Base-by-base conservation (phyloP, 352 stramenopile species). In the Pythium scleroteichum region DNA sequence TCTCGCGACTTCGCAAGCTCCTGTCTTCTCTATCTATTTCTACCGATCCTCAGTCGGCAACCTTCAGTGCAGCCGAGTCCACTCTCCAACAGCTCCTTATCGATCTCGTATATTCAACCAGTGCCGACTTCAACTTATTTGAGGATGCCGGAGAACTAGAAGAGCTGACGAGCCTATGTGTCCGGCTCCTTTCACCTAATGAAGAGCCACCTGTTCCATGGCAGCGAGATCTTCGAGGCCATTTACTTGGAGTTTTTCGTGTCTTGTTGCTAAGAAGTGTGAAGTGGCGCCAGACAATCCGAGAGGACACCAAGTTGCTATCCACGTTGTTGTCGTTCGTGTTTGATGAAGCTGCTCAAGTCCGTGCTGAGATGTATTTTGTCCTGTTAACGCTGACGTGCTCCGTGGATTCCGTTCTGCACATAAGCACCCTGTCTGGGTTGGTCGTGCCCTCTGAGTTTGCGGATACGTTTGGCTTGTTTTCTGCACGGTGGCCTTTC, bases 311-410 rank as follows among this genome's bases (percentile, higher is more conserved):
- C 0, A 14, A 45, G 4, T 38, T 7, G n/a, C 24, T 66, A 1
- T 8, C 1, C 1, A 4, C 33, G 14, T 29, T 66, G n/a, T 46
- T 66, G 13, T 55, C 73, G 16, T 68, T 76, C n/a, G 54, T 81
- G 26, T 88, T 85, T 35, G 71, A 86, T 42, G 8, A 63, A 8
- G 66, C 60, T 0, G 41, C 66, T 2, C 65, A 22, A 0, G 71
- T 90, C 55, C 81, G 81, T 16, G 68, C 76, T 33, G 66, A 79
- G 29, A 73, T 87, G 68, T 92, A 81, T 63, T 85, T 82, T 42
- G 71, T 89, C 29, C 17, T 89, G 17, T 41, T 92, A 19, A 45
- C 84, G 24, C 49, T 92, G 42, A 84, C 78, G 12, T 88, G 82
- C 51, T 73, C 72, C 1, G 17, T 41, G 10, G 82, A 92, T 19